Base-by-base conservation (phyloP, 2,329 filamentous ascomycete species). In the Amphichorda felina region DNA sequence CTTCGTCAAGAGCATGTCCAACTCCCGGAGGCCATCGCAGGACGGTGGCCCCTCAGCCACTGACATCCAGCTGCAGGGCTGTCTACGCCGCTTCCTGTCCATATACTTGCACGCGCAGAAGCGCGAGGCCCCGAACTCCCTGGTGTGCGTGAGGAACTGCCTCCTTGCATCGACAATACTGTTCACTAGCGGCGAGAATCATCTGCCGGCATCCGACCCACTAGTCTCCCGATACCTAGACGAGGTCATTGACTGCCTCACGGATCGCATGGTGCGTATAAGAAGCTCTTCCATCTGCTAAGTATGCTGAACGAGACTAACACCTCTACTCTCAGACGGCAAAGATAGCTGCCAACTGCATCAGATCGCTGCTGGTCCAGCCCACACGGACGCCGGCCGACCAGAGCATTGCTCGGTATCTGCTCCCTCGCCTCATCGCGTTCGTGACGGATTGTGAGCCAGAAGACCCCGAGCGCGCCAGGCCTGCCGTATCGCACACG, bases 71-170 rank as follows among this genome's bases (percentile, higher is more conserved):
- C 64, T 95, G 15, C 81, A 85, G 41, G 85, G 83, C 34, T 91
- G 85, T 41, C 66, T 95, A 8, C 76, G 81, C 21, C 78, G 85
- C 5, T 91, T 95, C 64, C 60, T 94, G 17, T 75, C 80, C 14
- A 91, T 93, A 36, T 77, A 87, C 45, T 67, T 82, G 16, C 68
- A 82, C 44, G 80, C 79, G 0, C 83, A 88, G 56, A 83, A 79
- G 52, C 72, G 83, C 28, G 82, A 88, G 49, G 59, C 56, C 8
- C 78, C 88, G 15, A 78, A 81, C 5, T 86, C 87, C 3, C 66
- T 98, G 17, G 67, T 81, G 2, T 94, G 87, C 54, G 89, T 95
- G 50, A 95, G 93, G 64, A 98, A 96, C 50, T 83, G 82, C 4
- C 72, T 98, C 5, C 68, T 98, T 33, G 85, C 87, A 1, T 80